Percentiles rank a stretch among this genome's conserved stretches.
Conservation (phyloP, 345 rosid species). For the Eucalyptus leucophloia region DNA sequence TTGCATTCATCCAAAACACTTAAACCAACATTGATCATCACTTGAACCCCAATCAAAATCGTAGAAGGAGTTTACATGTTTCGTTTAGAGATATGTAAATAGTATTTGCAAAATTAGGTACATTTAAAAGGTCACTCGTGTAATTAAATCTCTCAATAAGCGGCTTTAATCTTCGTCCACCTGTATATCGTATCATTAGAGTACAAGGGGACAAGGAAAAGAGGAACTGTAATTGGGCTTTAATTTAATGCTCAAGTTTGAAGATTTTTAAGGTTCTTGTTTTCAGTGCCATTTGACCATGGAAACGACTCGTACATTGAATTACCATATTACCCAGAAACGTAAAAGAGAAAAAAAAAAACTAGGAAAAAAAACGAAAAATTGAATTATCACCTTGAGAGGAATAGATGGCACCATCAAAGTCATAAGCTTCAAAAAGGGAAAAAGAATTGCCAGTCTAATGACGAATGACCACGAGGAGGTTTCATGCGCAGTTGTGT, state of each 20-base stretch:
- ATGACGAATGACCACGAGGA: background rate
- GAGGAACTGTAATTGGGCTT: background rate
- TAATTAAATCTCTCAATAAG: background rate
- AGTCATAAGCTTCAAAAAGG: background rate
- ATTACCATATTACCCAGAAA: no score
- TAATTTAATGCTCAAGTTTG: background rate
- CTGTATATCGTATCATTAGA: background rate
- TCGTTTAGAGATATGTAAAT: background rate
- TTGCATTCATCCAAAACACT: background rate
- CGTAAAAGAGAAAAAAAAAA: no score
- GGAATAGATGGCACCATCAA: background rate
- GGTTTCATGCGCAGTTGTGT: background rate
- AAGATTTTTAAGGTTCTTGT: background rate
- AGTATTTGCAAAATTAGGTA: background rate
- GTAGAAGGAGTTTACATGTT: background rate
- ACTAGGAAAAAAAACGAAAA: background rate
- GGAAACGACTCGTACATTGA: conserved; percentile 59
- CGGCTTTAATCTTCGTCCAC: background rate
- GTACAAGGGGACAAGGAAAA: background rate
- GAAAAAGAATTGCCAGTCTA: background rate
- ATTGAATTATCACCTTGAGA: background rate
- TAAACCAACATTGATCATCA: background rate
- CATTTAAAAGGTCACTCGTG: background rate
- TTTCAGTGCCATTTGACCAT: conserved; percentile 35
- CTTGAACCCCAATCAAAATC: background rate